phyloP scores from a whole-genome alignment of 179 eudicot genomes.

The Pouteria campechiana region DNA sequence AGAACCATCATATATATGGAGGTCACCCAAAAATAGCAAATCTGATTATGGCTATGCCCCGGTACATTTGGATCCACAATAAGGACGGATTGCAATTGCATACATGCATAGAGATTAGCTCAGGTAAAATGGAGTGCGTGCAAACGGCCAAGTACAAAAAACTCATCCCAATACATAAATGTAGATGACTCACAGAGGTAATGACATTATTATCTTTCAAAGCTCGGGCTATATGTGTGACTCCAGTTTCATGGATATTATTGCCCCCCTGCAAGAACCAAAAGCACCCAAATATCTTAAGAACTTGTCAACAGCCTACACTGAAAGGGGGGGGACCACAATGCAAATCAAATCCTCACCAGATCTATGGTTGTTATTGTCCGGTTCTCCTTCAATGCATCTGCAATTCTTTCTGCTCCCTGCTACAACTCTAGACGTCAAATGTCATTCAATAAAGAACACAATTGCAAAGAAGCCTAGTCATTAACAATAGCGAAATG shows the following conservation, averaged over 20 bases:
- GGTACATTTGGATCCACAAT: too few relatives aligned
- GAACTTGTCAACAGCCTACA: background rate
- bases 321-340: background rate
- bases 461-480: too few relatives aligned
- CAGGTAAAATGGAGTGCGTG: too few relatives aligned
- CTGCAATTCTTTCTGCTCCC: slow-evolving; percentile 90
- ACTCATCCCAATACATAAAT: too few relatives aligned
- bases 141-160: too few relatives aligned
- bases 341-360: slow-evolving; percentile 32
- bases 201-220: slow-evolving; percentile 75
- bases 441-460: too few relatives aligned
- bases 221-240: slow-evolving; percentile 57
- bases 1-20: too few relatives aligned
- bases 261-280: slow-evolving; percentile 67
- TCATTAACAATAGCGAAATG: too few relatives aligned
- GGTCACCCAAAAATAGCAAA: too few relatives aligned
- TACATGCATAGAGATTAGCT: too few relatives aligned
- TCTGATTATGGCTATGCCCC: too few relatives aligned
- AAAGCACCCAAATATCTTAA: slow-evolving; percentile 1
- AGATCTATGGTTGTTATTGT: slow-evolving; percentile 66
- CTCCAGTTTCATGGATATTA: slow-evolving; percentile 80
- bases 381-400: slow-evolving; percentile 82
- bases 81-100: too few relatives aligned
- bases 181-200: slow-evolving; percentile 38
- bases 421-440: slow-evolving; percentile 19